phyloP scores from a whole-genome alignment of 2,329 filamentous ascomycete genomes.

The Paraphoma chrysanthemicola region DNA sequence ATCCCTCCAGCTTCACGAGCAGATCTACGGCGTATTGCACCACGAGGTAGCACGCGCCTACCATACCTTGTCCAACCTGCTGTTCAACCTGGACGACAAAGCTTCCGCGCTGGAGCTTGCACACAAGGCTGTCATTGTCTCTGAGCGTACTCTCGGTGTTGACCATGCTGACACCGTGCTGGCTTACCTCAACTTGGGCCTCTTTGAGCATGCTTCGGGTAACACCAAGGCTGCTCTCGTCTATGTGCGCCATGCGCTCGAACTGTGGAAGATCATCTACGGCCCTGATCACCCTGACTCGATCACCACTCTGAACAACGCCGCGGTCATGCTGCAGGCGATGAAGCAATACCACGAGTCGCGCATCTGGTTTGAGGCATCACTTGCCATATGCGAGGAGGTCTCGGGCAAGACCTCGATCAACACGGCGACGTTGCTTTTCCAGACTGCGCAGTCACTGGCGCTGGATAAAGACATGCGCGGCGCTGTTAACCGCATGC shows the following conservation, averaged over 20 bases:
- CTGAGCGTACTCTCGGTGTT: slow-evolving; percentile 90
- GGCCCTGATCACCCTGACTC: slow-evolving; percentile 93
- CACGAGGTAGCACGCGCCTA: slow-evolving; percentile 96
- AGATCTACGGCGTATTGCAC: slow-evolving; percentile 97
- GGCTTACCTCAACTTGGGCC: slow-evolving; percentile 92
- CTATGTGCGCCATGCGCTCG: slow-evolving; percentile 90
- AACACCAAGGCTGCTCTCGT: slow-evolving; percentile 87
- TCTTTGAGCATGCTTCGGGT: slow-evolving; percentile 91
- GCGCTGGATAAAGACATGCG: slow-evolving; percentile 96
- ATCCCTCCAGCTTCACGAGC: slow-evolving; percentile 93
- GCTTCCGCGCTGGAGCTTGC: slow-evolving; percentile 93
- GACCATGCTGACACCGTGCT: slow-evolving; percentile 94
- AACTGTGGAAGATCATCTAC: slow-evolving; percentile 97
- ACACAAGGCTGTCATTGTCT: slow-evolving; percentile 94
- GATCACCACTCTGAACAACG: slow-evolving; percentile 98
- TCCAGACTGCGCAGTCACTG: slow-evolving; percentile 95
- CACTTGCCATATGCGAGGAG: slow-evolving; percentile 84
- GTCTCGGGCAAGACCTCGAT: slow-evolving; percentile 89
- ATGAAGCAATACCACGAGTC: slow-evolving; percentile 95
- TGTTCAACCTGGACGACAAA: slow-evolving; percentile 98
- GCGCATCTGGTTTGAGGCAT: slow-evolving; percentile 94
- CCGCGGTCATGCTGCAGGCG: slow-evolving; percentile 96
- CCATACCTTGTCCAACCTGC: slow-evolving; percentile 92
- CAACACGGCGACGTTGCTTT: slow-evolving; percentile 92
- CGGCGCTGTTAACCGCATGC: slow-evolving; percentile 89